Evolutionary conservation across 2,329 filamentous ascomycete species (phyloP), one percentile per base, ranked within the genome.

Genomic region (Microcyclospora pomicola): DNA sequence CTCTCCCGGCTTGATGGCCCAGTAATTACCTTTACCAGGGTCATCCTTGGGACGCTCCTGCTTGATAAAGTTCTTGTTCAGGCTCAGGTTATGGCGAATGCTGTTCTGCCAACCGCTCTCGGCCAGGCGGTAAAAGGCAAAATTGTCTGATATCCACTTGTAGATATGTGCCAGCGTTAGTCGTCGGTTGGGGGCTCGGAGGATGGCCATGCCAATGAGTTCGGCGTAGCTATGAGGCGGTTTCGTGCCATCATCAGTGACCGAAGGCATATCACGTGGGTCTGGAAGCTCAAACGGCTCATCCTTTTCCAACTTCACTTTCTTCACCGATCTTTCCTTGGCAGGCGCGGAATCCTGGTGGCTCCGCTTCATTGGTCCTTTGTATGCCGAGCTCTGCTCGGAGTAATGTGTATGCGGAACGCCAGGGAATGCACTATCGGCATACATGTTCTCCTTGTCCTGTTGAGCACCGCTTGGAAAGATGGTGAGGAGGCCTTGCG

Each of bases 91-190:
- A 62, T 98, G 91, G 27, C 91, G 82, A 59, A 98, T 98, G 65
- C 91, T 96, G 62, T 98, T 98, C 62, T 96, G 88, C 91, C 91
- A 98, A 45, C 91, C 88, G 9, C 82, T 77, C 52, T 95, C 86
- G 39, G 79, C 74, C 32, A 77, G 73, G 49, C 75, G 79, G 66
- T 96, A 98, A 62, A 88, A 95, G 5, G 75, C 78, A 58, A 82
- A 96, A 13, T 80, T 87, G 58, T 92, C 84, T n/a, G 85, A 92
- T 52, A 98, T 96, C 88, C 91, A 98, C 58, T 93, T 94, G 71
- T 96, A 98, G 50, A 98, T 98, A 60, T 95, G 86, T 16, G 86
- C 78, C 13, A 98, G 71, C 1, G 91, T 96, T 44, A 96, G 69
- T 37, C 83, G 80, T 42, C 86, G 78, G 43, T 80, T 77, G 10